Percentiles rank a stretch among this genome's conserved stretches.
phyloP scores from a whole-genome alignment of 345 rosid genomes.

The Dipteronia dyeriana region DNA sequence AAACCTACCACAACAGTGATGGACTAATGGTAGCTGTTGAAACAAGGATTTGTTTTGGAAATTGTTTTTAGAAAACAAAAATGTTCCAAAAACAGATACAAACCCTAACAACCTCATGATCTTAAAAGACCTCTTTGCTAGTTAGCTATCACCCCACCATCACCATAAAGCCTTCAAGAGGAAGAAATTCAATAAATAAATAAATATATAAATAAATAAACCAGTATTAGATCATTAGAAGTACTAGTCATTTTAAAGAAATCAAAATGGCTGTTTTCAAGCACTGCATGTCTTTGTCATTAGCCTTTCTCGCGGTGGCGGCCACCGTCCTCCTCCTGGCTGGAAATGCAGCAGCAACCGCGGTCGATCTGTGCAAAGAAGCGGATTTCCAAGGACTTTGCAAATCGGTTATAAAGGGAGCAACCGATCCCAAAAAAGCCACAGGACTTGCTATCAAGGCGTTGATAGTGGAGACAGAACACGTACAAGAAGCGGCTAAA shows the following conservation, averaged over 20 bases:
- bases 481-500: background rate
- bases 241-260: too few relatives aligned
- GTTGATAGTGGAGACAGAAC: background rate
- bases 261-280: background rate
- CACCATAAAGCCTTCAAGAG: background rate
- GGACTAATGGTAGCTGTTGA: background rate
- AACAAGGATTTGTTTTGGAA: background rate
- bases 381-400: conserved; percentile 21
- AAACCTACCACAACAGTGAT: background rate
- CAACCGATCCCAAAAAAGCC: conserved; percentile 25
- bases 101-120: background rate
- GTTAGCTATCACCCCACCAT: background rate
- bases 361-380: conserved; percentile 24
- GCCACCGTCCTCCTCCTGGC: background rate
- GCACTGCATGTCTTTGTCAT: background rate
- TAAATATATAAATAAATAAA: too few relatives aligned
- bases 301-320: background rate
- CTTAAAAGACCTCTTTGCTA: too few relatives aligned
- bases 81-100: background rate
- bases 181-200: background rate
- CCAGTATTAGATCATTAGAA: too few relatives aligned
- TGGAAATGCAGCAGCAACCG: background rate
- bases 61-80: background rate
- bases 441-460: conserved; percentile 30
- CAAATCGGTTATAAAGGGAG: conserved; percentile 28